Conservation (phyloP, 1,139 yeast species). For the Candida tropicalis region DNA sequence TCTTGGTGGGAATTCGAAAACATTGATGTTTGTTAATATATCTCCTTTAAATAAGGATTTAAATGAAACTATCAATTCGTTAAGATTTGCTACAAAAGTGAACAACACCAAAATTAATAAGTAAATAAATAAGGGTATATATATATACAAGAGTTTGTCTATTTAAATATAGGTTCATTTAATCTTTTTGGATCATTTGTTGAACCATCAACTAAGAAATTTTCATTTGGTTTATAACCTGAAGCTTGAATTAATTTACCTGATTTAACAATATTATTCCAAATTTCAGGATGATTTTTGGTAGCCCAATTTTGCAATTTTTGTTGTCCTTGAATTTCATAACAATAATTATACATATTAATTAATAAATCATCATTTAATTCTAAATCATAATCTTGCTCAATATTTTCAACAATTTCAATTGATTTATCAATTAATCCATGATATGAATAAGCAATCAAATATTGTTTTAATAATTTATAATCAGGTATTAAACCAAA, state of each 20-base stretch:
- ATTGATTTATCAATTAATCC: constrained; percentile 65
- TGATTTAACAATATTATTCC: constrained; percentile 46
- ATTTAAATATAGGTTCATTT: constrained; percentile 7
- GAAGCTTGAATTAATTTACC: constrained; percentile 43
- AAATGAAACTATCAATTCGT: constrained; percentile 78
- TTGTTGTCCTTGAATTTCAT: constrained; percentile 49
- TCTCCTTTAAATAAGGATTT: constrained; percentile 68
- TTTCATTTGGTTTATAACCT: constrained; percentile 33
- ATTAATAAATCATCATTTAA: constrained; percentile 55
- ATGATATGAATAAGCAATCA: constrained; percentile 75
- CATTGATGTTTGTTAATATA: constrained; percentile 90
- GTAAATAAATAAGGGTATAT: constrained; percentile 3
- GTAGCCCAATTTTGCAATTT: constrained; percentile 58
- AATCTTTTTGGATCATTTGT: constrained; percentile 8
- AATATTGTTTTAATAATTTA: constrained; percentile 61
- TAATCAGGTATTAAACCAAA: constrained; percentile 58
- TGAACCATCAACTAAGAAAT: constrained; percentile 19
- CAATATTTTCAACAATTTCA: constrained; percentile 50
- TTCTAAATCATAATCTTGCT: constrained; percentile 53
- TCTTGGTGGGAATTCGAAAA: constrained; percentile 82
- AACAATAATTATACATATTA: constrained; percentile 63
- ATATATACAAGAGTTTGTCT: neutral
- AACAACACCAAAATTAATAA: constrained; percentile 47
- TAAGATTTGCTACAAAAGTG: constrained; percentile 87
- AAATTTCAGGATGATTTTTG: constrained; percentile 40